phyloP scores from a whole-genome alignment of 2,329 filamentous ascomycete species.

The Calycina herbarum region DNA sequence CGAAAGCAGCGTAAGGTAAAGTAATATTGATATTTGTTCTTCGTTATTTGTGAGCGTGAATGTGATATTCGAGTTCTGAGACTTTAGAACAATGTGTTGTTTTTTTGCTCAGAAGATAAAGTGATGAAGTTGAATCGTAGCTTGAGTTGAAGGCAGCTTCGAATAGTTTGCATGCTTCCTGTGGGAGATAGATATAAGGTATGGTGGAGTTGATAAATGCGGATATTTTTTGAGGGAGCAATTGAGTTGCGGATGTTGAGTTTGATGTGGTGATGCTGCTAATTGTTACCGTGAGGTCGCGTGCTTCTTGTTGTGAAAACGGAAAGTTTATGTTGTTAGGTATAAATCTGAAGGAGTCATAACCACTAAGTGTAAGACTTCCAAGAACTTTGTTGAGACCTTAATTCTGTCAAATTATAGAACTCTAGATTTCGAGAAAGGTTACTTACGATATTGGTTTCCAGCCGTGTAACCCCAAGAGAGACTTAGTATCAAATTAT shows the following conservation, averaged over 20 bases:
- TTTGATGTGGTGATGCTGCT: conserved; percentile 35
- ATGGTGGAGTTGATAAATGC: conserved; percentile 40
- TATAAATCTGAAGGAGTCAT: conserved; percentile 43
- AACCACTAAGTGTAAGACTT: conserved; percentile 37
- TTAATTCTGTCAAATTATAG: background rate
- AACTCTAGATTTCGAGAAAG: too few relatives aligned
- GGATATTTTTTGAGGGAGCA: conserved; percentile 20
- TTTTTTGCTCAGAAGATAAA: conserved; percentile 17
- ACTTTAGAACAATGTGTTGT: conserved; percentile 24
- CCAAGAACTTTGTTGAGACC: conserved; percentile 30
- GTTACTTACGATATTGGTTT: conserved; percentile 39
- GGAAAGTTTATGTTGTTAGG: conserved; percentile 40
- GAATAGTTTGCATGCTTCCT: conserved; percentile 37
- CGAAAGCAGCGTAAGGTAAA: background rate
- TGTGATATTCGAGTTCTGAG: conserved; percentile 38
- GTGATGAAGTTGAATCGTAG: conserved; percentile 32
- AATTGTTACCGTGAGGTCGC: conserved; percentile 42
- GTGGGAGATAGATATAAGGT: conserved; percentile 40
- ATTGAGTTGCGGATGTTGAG: conserved; percentile 9
- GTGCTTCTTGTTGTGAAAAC: conserved; percentile 40
- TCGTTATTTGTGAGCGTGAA: conserved; percentile 39
- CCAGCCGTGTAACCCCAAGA: conserved; percentile 47
- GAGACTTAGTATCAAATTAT: conserved; percentile 42
- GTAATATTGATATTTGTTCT: conserved; percentile 26
- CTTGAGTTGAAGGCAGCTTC: conserved; percentile 37